Base-by-base conservation (phyloP, 192 early-diverging fungal genomes). In the Kickxella alabastrina region DNA sequence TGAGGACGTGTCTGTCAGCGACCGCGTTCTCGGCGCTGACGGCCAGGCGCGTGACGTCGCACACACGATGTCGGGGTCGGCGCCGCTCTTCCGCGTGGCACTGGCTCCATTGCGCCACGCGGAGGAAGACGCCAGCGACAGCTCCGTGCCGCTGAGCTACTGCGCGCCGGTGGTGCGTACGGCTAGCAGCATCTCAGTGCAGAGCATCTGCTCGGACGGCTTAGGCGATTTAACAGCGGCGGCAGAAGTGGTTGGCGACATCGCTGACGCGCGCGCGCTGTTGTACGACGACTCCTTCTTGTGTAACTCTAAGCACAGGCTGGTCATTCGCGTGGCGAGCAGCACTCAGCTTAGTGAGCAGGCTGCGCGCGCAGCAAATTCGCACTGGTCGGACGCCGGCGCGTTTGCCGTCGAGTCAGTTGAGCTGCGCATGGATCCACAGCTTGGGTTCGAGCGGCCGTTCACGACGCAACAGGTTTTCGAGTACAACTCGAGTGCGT, bases 111-210 rank as follows among this genome's bases (percentile, higher is more conserved):
- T 58, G 19, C 43, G 25, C 26, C 56, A 60, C 0, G 43, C 43
- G 22, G 27, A 41, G 35, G 26, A 31, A 15, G 15, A 40, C 14
- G 17, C 22, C 17, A 54, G 39, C 44, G 54, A 56, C 31, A 7
- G 28, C 24, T 43, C 43, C 40, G 58, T 71, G 9, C 57, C 61
- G 8, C 28, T 49, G n/a, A 42, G 56, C 52, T 58, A 48, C 17
- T 36, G 32, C 2, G 58, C 58, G 23, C 62, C 69, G 5, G 58
- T 65, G 6, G 58, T 65, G 43, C 41, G 69, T 23, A 61, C 69
- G 3, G 69, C 62, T 22, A 73, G 69, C 54, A 65, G 62, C 49
- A 73, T 73, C n/a, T 73, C 69, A 4, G 57, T 73, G 40, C 69
- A 44, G 44, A 73, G 69, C 54, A 73, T 73, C 36, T 73, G 69